Conservation (phyloP, 805 yeast species). For the Cyberlindnera misumaiensis region DNA sequence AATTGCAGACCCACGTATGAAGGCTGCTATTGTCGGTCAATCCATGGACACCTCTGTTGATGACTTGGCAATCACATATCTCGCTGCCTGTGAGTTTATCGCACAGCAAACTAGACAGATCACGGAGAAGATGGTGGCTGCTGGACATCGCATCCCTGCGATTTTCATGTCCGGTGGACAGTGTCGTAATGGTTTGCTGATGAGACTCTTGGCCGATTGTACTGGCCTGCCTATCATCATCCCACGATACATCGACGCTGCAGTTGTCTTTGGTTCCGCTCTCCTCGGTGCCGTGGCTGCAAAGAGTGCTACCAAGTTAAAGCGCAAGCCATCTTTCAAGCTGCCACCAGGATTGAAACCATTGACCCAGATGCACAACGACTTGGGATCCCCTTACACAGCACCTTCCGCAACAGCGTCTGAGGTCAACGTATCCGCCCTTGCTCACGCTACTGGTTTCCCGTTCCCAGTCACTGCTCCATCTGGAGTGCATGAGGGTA, state of each 20-base stretch:
- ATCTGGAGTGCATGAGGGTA: conserved; percentile 21
- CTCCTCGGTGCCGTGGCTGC: conserved; percentile 93
- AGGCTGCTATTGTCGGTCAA: conserved; percentile 87
- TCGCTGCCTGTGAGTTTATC: conserved; percentile 94
- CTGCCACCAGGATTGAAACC: conserved; percentile 23
- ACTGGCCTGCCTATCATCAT: conserved; percentile 88
- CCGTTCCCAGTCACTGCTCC: conserved; percentile 45
- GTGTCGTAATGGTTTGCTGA: conserved; percentile 83
- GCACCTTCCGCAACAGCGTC: conserved; percentile 78
- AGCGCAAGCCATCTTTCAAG: conserved; percentile 21
- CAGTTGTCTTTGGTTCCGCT: conserved; percentile 95
- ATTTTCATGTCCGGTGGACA: conserved; percentile 96
- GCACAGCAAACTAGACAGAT: conserved; percentile 97
- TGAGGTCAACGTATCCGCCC: conserved; percentile 39
- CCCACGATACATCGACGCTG: conserved; percentile 93
- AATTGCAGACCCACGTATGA: conserved; percentile 92
- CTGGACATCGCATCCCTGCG: conserved; percentile 72
- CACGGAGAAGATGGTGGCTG: conserved; percentile 70
- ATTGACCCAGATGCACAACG: conserved; percentile 17
- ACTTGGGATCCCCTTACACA: conserved; percentile 61
- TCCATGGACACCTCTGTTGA: conserved; percentile 85
- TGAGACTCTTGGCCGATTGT: conserved; percentile 87
- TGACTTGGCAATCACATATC: conserved; percentile 76
- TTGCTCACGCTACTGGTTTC: conserved; percentile 28
- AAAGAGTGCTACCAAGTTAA: conserved; percentile 40